Conservation (phyloP, 2,329 filamentous ascomycete genomes). For the Beauveria sp. region DNA sequence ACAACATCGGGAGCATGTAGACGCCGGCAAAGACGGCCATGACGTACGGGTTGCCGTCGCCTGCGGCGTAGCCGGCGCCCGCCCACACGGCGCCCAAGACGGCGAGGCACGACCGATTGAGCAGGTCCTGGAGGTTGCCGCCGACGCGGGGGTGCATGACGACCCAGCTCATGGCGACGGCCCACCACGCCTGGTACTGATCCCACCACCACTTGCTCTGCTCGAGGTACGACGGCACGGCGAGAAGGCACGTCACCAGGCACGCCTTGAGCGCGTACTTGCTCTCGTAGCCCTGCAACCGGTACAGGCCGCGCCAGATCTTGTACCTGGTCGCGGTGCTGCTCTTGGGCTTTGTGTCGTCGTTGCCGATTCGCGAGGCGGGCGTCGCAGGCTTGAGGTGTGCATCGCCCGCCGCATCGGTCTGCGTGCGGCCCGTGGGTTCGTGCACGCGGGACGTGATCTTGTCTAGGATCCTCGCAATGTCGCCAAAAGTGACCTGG, state of each 20-base stretch:
- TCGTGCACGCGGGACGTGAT: conserved; percentile 33
- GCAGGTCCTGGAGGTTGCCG: conserved; percentile 51
- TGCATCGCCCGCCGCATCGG: not conserved
- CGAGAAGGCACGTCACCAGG: conserved; percentile 41
- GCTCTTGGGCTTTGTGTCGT: conserved; percentile 18
- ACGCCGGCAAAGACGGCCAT: conserved; percentile 47
- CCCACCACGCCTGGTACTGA: conserved; percentile 49
- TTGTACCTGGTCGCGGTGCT: conserved; percentile 35
- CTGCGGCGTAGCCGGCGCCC: conserved; percentile 42
- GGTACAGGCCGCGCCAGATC: conserved; percentile 42
- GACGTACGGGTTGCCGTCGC: conserved; percentile 45
- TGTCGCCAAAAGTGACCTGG: conserved; percentile 37
- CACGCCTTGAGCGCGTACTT: conserved; percentile 51
- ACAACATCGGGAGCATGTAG: conserved; percentile 54
- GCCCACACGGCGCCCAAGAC: conserved; percentile 48
- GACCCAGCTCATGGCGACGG: conserved; percentile 48
- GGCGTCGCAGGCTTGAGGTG: conserved; percentile 11
- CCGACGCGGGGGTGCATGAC: conserved; percentile 43
- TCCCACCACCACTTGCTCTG: conserved; percentile 45
- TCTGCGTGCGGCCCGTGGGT: conserved; percentile 13
- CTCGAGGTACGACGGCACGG: conserved; percentile 45
- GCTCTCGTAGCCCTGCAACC: conserved; percentile 52
- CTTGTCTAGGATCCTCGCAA: conserved; percentile 34
- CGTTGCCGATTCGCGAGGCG: conserved; percentile 2
- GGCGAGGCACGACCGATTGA: conserved; percentile 41